Evolutionary conservation across 108 stramenopile genomes (phyloP).

Genomic region (Cyclotella sp.): DNA sequence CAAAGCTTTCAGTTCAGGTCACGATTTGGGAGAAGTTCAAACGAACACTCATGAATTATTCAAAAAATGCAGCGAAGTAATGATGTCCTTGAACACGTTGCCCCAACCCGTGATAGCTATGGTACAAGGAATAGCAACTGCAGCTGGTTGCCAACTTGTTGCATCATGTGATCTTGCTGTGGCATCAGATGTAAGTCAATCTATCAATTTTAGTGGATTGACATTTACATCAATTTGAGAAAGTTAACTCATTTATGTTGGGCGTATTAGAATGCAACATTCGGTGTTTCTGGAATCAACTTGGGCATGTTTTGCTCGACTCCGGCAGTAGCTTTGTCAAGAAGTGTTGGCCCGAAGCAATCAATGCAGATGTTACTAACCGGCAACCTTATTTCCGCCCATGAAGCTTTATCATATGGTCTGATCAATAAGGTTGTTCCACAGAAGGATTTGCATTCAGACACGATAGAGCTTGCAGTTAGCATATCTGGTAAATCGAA

Average conservation of each 20-base stretch:
- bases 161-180: constrained; percentile 79
- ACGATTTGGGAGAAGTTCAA: constrained; percentile 71
- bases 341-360: constrained; percentile 59
- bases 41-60: constrained; percentile 49
- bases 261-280: constrained; percentile 26
- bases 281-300: constrained; percentile 79
- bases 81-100: constrained; percentile 54
- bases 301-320: constrained; percentile 82
- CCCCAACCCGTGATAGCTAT: constrained; percentile 70
- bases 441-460: constrained; percentile 24
- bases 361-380: constrained; percentile 87
- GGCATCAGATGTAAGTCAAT: constrained; percentile 31
- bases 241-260: background rate
- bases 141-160: constrained; percentile 85
- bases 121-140: constrained; percentile 79
- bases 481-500: constrained; percentile 61
- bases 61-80: constrained; percentile 61
- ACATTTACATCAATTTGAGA: background rate
- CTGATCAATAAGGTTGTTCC: constrained; percentile 56
- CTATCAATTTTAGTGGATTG: background rate
- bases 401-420: constrained; percentile 61
- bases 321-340: constrained; percentile 70
- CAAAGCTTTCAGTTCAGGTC: constrained; percentile 70
- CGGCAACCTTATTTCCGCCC: constrained; percentile 64
- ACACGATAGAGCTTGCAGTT: constrained; percentile 48